These are phyloP conservation scores for Filobasidium uniguttulatum DNA, from an alignment of 1,284 basidiomycete species.

Conservation along the genomic window DNA sequence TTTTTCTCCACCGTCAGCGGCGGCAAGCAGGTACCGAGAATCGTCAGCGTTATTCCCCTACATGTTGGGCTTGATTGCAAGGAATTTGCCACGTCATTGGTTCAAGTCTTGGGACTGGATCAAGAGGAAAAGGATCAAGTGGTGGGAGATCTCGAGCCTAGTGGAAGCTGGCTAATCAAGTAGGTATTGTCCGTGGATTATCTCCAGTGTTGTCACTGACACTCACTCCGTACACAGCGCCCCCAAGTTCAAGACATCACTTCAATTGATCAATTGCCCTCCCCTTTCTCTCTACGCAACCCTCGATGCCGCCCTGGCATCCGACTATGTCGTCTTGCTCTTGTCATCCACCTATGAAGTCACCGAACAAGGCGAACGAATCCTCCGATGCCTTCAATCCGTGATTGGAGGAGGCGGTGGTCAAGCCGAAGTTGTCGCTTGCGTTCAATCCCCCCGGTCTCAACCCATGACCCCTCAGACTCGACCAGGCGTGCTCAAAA, in stretches of 20 bases:
- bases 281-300: conserved; percentile 60
- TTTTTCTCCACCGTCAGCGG: conserved; percentile 36
- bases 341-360: conserved; percentile 74
- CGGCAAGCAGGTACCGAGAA: conserved; percentile 37
- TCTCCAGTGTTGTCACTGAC: conserved; percentile 14
- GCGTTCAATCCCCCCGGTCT: conserved; percentile 43
- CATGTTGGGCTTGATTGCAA: conserved; percentile 43
- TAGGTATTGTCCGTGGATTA: conserved; percentile 33
- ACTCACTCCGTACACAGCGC: conserved; percentile 42
- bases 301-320: conserved; percentile 73
- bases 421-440: conserved; percentile 41
- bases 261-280: conserved; percentile 69
- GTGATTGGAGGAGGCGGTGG: conserved; percentile 46
- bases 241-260: conserved; percentile 72
- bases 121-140: conserved; percentile 37
- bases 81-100: conserved; percentile 58
- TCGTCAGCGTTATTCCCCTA: conserved; percentile 38
- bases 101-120: conserved; percentile 50
- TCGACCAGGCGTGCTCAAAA: conserved; percentile 53
- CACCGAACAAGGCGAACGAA: conserved; percentile 70
- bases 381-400: conserved; percentile 73
- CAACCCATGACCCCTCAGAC: conserved; percentile 45
- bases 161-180: conserved; percentile 54
- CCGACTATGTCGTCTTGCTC: conserved; percentile 80
- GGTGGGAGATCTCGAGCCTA: conserved; percentile 28